Base-by-base conservation (phyloP, 164 flowering plant species). In the Tinospora cordifolia region DNA sequence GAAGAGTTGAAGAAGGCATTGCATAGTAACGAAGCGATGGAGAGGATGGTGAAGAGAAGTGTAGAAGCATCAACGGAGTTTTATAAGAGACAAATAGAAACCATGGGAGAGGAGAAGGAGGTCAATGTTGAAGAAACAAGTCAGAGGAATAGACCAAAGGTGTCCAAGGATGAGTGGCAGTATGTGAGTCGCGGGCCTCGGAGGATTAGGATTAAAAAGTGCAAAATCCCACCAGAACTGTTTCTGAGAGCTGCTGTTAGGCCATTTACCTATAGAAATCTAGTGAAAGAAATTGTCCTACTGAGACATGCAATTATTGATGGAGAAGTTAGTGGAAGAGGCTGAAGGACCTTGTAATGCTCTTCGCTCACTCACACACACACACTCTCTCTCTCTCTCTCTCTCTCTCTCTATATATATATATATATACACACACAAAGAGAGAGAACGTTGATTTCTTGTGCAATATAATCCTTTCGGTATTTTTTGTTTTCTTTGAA, bases 251-350 rank as follows among this genome's bases (percentile, higher is more conserved):
- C 92, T 0, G 97, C 96, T 0, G 92, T 94, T 14, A 84, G 97
- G 54, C 98, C 95, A 0, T 94, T 94, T 58, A 88, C 89, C 25
- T 94, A 92, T 75, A 81, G 85, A 74, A 92, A 92, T 75, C 89
- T 94, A 60, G 93, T 94, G 36, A 94, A 94, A 79, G 98, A 94
- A 81, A 89, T 94, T 76, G 97, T 92, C 47, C 74, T 94, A 75
- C 81, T 84, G 25, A 84, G 98, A 77, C 98, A 94, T 78, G 98
- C 88, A 0, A 90, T 92, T 68, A 57, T 94, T 66, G 98, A 94
- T 59, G 95, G 94, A 25, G 96, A 90, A n/a, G 80, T 91, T 65
- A 82, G 84, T 69, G 69, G 63, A 46, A 75, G 83, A 39, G 74
- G 72, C 19, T 80, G 78, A 75, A 72, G 65, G 66, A 75, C 22